A percentile compares a stretch with the other conserved stretches of the same genome.
phyloP scores from a whole-genome alignment of 257 asterid genomes.

The Haberlea rhodopensis region DNA sequence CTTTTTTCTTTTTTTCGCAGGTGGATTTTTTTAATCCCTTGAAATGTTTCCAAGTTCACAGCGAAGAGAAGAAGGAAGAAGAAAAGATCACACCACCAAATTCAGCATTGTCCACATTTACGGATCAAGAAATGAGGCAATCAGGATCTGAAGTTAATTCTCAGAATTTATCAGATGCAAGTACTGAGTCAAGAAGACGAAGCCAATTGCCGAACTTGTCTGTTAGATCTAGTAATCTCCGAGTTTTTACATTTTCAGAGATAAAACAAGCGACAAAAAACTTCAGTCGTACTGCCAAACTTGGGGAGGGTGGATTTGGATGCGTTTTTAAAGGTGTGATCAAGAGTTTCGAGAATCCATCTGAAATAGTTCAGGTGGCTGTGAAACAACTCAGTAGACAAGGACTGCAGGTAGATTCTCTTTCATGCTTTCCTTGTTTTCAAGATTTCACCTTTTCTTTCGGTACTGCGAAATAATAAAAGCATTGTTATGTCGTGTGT shows the following conservation, averaged over 20 bases:
- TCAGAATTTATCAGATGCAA: constrained; percentile 40
- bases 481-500: neutral
- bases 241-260: constrained; percentile 62
- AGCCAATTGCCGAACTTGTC: constrained; percentile 42
- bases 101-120: constrained; percentile 36
- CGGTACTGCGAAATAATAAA: neutral
- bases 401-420: constrained; percentile 67
- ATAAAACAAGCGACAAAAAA: constrained; percentile 62
- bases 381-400: constrained; percentile 72
- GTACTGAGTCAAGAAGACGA: constrained; percentile 47
- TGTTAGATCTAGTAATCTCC: constrained; percentile 50
- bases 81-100: constrained; percentile 35
- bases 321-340: constrained; percentile 69
- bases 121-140: constrained; percentile 43
- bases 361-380: constrained; percentile 59
- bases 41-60: constrained; percentile 64
- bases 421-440: neutral
- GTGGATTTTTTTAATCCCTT: constrained; percentile 32
- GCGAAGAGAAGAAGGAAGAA: constrained; percentile 44
- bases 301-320: constrained; percentile 98
- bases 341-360: constrained; percentile 54
- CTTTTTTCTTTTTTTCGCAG: constrained; percentile 9
- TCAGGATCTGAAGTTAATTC: constrained; percentile 43
- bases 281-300: constrained; percentile 55
- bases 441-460: neutral